Evolutionary conservation across 2,329 filamentous ascomycete genomes (phyloP).

Genomic region (Penicillium sp.): DNA sequence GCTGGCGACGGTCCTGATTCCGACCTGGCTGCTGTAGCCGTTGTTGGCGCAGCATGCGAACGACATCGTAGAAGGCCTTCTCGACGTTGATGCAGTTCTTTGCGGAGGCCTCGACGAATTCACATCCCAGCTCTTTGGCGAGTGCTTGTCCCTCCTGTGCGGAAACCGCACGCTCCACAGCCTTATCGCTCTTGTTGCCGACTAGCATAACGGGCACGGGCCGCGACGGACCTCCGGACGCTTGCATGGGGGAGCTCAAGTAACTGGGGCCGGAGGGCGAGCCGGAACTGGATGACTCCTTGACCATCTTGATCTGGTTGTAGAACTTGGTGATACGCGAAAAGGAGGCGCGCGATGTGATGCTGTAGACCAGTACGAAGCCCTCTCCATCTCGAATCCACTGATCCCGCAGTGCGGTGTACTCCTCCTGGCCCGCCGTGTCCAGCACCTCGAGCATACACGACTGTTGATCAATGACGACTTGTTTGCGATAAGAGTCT

Average conservation of each 20-base stretch:
- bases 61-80: conserved; percentile 97
- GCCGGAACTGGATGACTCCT: conserved; percentile 70
- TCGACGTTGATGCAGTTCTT: conserved; percentile 99
- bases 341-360: conserved; percentile 94
- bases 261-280: conserved; percentile 54
- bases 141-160: conserved; percentile 93
- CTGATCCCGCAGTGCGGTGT: conserved; percentile 92
- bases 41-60: conserved; percentile 83
- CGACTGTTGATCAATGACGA: conserved; percentile 86
- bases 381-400: conserved; percentile 98
- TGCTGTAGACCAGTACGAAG: conserved; percentile 97
- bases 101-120: conserved; percentile 94
- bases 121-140: conserved; percentile 87
- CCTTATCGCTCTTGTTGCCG: conserved; percentile 96
- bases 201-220: conserved; percentile 96
- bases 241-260: conserved; percentile 50
- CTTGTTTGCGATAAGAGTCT: conserved; percentile 68
- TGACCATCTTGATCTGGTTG: conserved; percentile 94
- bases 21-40: conserved; percentile 56
- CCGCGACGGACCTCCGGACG: conserved; percentile 51
- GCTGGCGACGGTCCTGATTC: conserved; percentile 37
- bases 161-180: conserved; percentile 93
- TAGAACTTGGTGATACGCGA: conserved; percentile 93
- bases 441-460: conserved; percentile 98
- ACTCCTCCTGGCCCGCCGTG: conserved; percentile 97